Conservation (phyloP, 805 yeast genomes). For the Saccharomyces mikatae region DNA sequence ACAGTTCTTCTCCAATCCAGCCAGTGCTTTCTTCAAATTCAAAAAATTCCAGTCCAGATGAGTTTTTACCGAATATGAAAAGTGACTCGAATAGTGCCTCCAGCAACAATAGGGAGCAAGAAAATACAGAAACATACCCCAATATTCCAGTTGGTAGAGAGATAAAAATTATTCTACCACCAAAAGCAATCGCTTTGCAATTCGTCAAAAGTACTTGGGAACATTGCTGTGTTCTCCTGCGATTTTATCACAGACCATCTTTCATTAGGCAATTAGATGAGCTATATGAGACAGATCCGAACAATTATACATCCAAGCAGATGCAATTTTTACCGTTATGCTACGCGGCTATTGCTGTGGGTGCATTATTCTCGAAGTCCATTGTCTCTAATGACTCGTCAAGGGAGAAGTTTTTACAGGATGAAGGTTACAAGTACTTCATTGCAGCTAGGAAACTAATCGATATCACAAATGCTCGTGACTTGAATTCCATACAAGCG, state of each 20-base stretch:
- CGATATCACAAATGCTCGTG: slow-evolving; percentile 81
- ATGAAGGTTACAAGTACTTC: slow-evolving; percentile 76
- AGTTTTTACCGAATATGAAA: background rate
- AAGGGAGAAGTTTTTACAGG: slow-evolving; percentile 31
- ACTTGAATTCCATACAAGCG: slow-evolving; percentile 75
- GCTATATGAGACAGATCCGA: slow-evolving; percentile 70
- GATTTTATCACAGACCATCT: slow-evolving; percentile 83
- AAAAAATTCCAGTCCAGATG: slow-evolving; percentile 12
- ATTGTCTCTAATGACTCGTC: slow-evolving; percentile 2
- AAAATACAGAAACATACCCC: slow-evolving; percentile 16
- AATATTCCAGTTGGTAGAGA: slow-evolving; percentile 34
- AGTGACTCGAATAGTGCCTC: slow-evolving; percentile 1
- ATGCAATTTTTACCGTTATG: slow-evolving; percentile 74
- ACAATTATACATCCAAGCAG: slow-evolving; percentile 66
- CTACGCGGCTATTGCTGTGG: slow-evolving; percentile 80
- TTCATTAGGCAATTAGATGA: slow-evolving; percentile 67
- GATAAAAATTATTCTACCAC: slow-evolving; percentile 63
- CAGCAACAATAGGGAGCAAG: slow-evolving; percentile 7
- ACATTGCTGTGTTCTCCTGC: slow-evolving; percentile 72
- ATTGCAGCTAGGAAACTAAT: slow-evolving; percentile 77
- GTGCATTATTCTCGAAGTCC: slow-evolving; percentile 57
- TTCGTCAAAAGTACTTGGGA: slow-evolving; percentile 77
- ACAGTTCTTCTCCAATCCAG: slow-evolving; percentile 1
- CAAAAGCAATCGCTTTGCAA: slow-evolving; percentile 64
- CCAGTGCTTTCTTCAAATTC: slow-evolving; percentile 7